Evolutionary conservation across 2,329 filamentous ascomycete genomes (phyloP).

Genomic region (Aspergillus chevalieri): DNA sequence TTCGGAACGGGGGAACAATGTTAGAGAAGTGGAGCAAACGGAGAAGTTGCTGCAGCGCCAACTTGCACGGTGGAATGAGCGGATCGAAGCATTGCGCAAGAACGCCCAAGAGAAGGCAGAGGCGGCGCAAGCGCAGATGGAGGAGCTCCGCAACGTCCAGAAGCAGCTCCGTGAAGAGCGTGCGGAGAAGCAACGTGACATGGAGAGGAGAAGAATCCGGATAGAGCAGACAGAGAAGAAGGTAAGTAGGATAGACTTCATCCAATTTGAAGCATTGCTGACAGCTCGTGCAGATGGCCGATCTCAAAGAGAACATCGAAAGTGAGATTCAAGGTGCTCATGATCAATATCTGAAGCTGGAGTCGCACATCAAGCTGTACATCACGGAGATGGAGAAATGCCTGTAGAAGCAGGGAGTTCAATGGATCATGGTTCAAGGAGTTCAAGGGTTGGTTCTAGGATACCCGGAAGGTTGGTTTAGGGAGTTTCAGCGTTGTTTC

Average conservation of each 20-base stretch:
- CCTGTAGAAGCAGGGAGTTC: conserved; percentile 39
- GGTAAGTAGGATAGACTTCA: conserved; percentile 46
- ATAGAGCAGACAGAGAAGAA: conserved; percentile 99
- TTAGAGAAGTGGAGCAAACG: conserved; percentile 82
- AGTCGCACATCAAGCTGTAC: conserved; percentile 93
- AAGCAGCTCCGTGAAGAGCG: conserved; percentile 76
- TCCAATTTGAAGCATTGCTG: conserved; percentile 1
- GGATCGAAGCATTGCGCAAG: conserved; percentile 75
- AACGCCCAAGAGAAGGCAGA: conserved; percentile 76
- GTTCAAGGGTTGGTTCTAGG: conserved; percentile 32
- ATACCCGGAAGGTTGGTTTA: conserved; percentile 31
- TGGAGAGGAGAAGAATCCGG: conserved; percentile 82
- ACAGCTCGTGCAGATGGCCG: conserved; percentile 67
- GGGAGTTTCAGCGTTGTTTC: not conserved
- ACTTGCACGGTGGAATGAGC: conserved; percentile 75
- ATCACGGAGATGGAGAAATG: conserved; percentile 98
- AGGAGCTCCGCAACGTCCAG: conserved; percentile 75
- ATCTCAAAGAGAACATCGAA: conserved; percentile 96
- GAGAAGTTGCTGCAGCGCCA: conserved; percentile 80
- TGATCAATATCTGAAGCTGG: conserved; percentile 95
- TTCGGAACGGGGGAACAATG: conserved; percentile 79
- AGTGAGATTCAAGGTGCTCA: conserved; percentile 84
- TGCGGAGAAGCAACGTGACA: conserved; percentile 78
- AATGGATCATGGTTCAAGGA: conserved; percentile 22
- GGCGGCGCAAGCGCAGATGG: conserved; percentile 80